Evolutionary conservation across 768 basidiomycete species (phyloP), one percentile per base, ranked within the genome.

Genomic region (Termitomyces titanicus): DNA sequence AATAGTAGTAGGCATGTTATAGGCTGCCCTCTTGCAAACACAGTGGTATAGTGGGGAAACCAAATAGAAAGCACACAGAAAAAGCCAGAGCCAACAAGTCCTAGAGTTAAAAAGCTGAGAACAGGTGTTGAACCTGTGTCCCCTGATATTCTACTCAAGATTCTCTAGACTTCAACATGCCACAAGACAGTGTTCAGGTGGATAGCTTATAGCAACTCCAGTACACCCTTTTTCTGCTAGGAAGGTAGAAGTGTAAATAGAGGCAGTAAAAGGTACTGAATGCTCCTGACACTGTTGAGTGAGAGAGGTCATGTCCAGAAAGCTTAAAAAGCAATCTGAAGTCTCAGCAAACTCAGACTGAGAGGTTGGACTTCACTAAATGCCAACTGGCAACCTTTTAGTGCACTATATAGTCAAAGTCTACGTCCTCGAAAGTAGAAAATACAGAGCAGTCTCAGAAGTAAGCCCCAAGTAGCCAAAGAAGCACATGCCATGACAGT

Each of bases 351-450:
- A 51, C 39, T 51, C 10, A 20, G 29, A 48, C 53, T 54, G 39
- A 52, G 51, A 43, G 44, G 42, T n/a, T 53, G 51, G 51, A 53
- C 51, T 53, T 53, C 43, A 53, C 51, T 53, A 35, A 53, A 53
- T 53, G 51, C 31, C 42, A 44, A 45, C 17, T 44, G 51, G 43
- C 51, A 53, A 53, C 42, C 51, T 53, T 40, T 45, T 53, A 44
- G 40, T 44, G 27, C 42, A 25, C 42, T 38, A 38, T 38, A 38
- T 38, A 38, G 37, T 38, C n/a, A 7, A 38, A 38, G 37, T 38
- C 37, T 38, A 38, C 6, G 37, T 38, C 37, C 37, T 38, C n/a
- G 18, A 38, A n/a, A 43, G 37, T 15, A 38, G 17, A 7, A n/a
- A n/a, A 38, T 38, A n/a, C 37, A 18, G 29, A 29, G 29, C 29